Percentiles rank a stretch among this genome's conserved stretches.
phyloP scores from a whole-genome alignment of 2,329 filamentous ascomycete genomes.

The Pyrenophora tritici-repentis region DNA sequence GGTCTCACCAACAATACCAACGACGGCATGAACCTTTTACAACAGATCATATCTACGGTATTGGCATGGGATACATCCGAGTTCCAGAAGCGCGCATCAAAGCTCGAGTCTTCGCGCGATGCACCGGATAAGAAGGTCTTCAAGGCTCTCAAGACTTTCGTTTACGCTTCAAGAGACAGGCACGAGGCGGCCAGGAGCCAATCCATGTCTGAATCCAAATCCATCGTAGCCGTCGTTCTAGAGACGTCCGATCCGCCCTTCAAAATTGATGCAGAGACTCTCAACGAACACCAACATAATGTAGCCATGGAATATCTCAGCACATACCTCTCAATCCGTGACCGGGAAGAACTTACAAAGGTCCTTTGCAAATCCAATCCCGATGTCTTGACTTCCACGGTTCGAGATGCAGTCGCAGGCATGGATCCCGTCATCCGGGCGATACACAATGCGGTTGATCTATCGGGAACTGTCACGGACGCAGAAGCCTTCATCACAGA shows the following conservation, averaged over 20 bases:
- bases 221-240: conserved; percentile 71
- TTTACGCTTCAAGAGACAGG: conserved; percentile 57
- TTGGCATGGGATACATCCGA: conserved; percentile 74
- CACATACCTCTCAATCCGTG: conserved; percentile 70
- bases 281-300: conserved; percentile 66
- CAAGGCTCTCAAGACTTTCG: conserved; percentile 63
- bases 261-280: conserved; percentile 48
- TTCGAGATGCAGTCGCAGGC: conserved; percentile 67
- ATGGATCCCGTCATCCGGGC: conserved; percentile 76
- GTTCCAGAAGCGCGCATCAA: conserved; percentile 67
- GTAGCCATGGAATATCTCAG: conserved; percentile 72
- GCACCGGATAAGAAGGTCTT: conserved; percentile 65
- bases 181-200: conserved; percentile 64
- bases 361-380: conserved; percentile 71
- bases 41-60: conserved; percentile 75
- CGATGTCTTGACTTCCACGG: conserved; percentile 71
- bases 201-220: conserved; percentile 60
- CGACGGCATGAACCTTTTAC: conserved; percentile 80
- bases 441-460: conserved; percentile 72
- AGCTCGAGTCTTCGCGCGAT: conserved; percentile 66
- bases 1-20: conserved; percentile 72
- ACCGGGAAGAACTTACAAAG: conserved; percentile 71
- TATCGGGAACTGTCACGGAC: conserved; percentile 70
- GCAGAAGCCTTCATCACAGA: conserved; percentile 72
- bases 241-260: conserved; percentile 52